phyloP scores from a whole-genome alignment of 73 alveolate genomes.

The Paramecium primaurelia region DNA sequence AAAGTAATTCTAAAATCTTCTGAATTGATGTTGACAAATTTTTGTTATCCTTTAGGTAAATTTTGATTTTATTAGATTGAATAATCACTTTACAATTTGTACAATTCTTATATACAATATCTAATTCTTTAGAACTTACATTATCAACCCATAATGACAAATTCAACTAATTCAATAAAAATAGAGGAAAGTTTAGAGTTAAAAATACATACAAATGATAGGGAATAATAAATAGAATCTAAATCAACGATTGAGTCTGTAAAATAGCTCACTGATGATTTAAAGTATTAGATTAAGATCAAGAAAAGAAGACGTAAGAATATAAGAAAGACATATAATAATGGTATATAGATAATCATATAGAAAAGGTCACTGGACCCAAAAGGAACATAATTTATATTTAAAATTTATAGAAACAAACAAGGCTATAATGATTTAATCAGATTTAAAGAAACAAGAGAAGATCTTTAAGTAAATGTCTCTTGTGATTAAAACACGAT shows the following conservation, averaged over 20 bases:
- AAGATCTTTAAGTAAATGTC: slow-evolving; percentile 30
- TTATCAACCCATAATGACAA: not conserved
- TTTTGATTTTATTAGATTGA: not conserved
- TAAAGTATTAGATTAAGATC: not conserved
- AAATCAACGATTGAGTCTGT: not conserved
- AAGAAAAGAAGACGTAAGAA: slow-evolving; percentile 5
- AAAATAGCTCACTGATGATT: not conserved
- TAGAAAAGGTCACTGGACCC: slow-evolving; percentile 11
- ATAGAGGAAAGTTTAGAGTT: not conserved
- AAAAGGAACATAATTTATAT: slow-evolving; percentile 28
- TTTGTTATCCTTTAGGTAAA: not conserved
- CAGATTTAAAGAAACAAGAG: slow-evolving; percentile 1
- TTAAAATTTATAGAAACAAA: not conserved
- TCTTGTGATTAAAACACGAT: not conserved
- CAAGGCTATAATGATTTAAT: not conserved
- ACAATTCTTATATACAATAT: not conserved
- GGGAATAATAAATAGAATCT: not conserved
- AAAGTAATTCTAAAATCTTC: not conserved
- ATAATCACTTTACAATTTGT: not conserved
- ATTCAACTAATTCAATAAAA: not conserved
- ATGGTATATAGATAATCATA: not conserved
- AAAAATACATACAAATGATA: not conserved
- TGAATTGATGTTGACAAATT: not conserved
- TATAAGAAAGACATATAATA: not conserved
- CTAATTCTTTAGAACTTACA: not conserved